These are phyloP conservation scores for Elsinoe perseae DNA, from an alignment of 2,329 filamentous ascomycete species.

Conservation along the genomic window DNA sequence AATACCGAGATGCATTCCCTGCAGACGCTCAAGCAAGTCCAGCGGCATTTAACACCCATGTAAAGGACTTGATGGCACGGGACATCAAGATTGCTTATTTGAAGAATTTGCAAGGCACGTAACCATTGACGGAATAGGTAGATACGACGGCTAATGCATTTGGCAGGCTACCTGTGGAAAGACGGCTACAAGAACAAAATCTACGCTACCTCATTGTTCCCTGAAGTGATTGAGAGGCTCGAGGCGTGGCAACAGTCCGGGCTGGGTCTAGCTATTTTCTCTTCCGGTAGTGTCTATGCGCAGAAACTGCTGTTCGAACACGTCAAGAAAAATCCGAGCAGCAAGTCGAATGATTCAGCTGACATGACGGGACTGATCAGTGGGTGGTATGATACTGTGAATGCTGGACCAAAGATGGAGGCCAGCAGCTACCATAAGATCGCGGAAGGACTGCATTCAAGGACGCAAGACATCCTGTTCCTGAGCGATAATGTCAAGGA, in stretches of 20 bases:
- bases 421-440: conserved; percentile 60
- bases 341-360: conserved; percentile 43
- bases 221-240: conserved; percentile 61
- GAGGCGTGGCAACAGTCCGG: conserved; percentile 51
- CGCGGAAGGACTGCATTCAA: conserved; percentile 41
- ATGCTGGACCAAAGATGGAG: conserved; percentile 67
- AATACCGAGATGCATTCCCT: conserved; percentile 66
- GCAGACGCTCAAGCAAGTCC: conserved; percentile 53
- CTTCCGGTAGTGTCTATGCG: conserved; percentile 69
- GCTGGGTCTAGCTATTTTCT: conserved; percentile 64
- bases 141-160: conserved; percentile 21
- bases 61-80: conserved; percentile 59
- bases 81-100: conserved; percentile 71
- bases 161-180: conserved; percentile 61
- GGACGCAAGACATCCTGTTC: conserved; percentile 58
- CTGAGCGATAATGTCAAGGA: conserved; percentile 68
- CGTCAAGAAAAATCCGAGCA: conserved; percentile 25
- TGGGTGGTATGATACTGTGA: conserved; percentile 72
- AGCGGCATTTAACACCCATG: conserved; percentile 56
- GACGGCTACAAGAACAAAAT: conserved; percentile 63
- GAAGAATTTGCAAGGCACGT: conserved; percentile 61
- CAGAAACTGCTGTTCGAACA: conserved; percentile 74
- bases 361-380: conserved; percentile 54
- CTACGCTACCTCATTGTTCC: conserved; percentile 64
- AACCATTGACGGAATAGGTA: neutral